Conservation (phyloP, 2,329 filamentous ascomycete species). For the Nigrospora sphaerica region DNA sequence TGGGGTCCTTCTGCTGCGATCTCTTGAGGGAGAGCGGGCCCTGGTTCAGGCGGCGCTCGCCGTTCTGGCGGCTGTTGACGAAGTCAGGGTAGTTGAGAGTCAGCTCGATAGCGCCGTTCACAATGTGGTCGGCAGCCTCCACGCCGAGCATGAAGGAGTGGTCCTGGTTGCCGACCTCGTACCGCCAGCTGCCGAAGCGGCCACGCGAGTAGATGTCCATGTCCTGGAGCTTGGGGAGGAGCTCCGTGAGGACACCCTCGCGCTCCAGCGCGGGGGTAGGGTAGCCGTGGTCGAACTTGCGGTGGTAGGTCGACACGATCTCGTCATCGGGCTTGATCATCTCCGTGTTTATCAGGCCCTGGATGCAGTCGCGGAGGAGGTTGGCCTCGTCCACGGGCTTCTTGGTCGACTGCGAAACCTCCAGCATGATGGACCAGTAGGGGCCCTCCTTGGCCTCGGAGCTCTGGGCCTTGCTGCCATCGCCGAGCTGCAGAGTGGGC, state of each 20-base stretch:
- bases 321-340: conserved; percentile 89
- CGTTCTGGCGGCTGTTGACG: conserved; percentile 72
- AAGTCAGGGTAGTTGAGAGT: conserved; percentile 97
- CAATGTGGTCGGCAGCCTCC: conserved; percentile 84
- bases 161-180: conserved; percentile 93
- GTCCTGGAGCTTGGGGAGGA: conserved; percentile 86
- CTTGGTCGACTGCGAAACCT: conserved; percentile 91
- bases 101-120: conserved; percentile 82
- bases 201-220: conserved; percentile 92
- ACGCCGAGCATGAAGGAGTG: conserved; percentile 97
- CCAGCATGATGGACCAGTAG: conserved; percentile 99
- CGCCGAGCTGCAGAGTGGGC: conserved; percentile 74
- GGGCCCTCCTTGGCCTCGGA: conserved; percentile 75
- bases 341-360: conserved; percentile 94
- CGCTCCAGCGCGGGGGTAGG: conserved; percentile 92
- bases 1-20: conserved; percentile 16
- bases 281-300: conserved; percentile 96
- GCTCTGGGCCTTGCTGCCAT: conserved; percentile 74
- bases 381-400: conserved; percentile 88
- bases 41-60: conserved; percentile 54
- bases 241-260: conserved; percentile 85
- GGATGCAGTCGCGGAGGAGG: conserved; percentile 83
- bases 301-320: conserved; percentile 97
- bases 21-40: conserved; percentile 24
- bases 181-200: conserved; percentile 96